phyloP scores from a whole-genome alignment of 179 eudicot genomes.

The Patellifolia procumbens region DNA sequence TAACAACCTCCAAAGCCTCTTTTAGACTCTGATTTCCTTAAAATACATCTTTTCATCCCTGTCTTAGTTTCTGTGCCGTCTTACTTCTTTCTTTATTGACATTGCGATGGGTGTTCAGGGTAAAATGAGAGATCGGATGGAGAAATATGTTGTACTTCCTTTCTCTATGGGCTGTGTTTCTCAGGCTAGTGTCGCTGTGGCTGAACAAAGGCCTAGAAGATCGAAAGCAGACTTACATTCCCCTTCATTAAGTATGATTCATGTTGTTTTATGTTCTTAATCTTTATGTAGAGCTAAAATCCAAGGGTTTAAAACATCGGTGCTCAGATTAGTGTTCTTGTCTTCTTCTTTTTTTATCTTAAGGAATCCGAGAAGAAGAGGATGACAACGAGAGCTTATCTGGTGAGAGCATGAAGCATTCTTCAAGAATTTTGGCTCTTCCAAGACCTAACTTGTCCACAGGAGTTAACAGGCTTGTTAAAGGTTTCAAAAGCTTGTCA shows the following conservation, averaged over 20 bases:
- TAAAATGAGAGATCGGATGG: conserved; percentile 52
- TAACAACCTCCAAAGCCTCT: conserved; percentile 35
- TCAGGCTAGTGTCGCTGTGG: conserved; percentile 58
- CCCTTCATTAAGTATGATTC: conserved; percentile 40
- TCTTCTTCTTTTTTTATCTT: not conserved
- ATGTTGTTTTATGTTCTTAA: not conserved
- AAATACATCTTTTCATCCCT: conserved; percentile 14
- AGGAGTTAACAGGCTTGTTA: conserved; percentile 50
- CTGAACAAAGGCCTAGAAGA: conserved; percentile 46
- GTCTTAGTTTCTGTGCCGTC: conserved; percentile 5
- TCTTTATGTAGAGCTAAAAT: not conserved
- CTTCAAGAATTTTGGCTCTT: conserved; percentile 44
- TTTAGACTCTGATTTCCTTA: conserved; percentile 4
- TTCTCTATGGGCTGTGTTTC: conserved; percentile 75
- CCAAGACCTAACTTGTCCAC: conserved; percentile 49
- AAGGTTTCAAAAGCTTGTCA: conserved; percentile 56
- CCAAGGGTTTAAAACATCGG: not conserved
- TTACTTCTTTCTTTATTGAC: conserved; percentile 10
- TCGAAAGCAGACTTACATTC: conserved; percentile 37
- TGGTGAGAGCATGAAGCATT: conserved; percentile 46
- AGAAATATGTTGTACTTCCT: conserved; percentile 63
- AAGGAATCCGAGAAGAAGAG: conserved; percentile 46
- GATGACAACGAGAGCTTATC: conserved; percentile 45
- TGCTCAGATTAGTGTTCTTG: not conserved
- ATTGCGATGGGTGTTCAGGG: conserved; percentile 23